A percentile compares a stretch with the other conserved stretches of the same genome.
These are phyloP conservation scores for Gracilaria gracilis DNA, from an alignment of 23 red algal species.

Conservation along the genomic window DNA sequence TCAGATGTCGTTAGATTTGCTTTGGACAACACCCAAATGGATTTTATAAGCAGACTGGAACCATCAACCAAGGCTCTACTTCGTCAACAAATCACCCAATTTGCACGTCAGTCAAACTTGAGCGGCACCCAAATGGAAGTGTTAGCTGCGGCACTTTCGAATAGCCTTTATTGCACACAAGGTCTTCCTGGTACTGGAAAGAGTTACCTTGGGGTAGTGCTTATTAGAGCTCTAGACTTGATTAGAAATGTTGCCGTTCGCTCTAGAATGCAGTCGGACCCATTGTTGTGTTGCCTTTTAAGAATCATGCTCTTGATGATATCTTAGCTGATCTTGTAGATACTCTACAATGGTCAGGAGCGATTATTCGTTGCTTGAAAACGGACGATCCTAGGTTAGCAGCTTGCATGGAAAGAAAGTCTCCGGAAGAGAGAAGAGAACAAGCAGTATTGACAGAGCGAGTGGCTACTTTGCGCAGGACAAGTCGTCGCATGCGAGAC, in stretches of 20 bases:
- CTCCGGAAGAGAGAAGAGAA: background rate
- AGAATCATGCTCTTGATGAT: slow-evolving; percentile 66
- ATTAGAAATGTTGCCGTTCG: slow-evolving; percentile 5
- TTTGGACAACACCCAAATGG: slow-evolving; percentile 10
- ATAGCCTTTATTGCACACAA: slow-evolving; percentile 47
- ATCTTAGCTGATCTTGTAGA: slow-evolving; percentile 39
- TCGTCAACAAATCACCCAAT: background rate
- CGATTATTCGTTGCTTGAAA: slow-evolving; percentile 49
- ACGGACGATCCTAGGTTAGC: slow-evolving; percentile 20
- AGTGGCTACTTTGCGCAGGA: slow-evolving; percentile 18
- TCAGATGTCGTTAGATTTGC: slow-evolving; percentile 3
- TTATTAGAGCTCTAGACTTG: slow-evolving; percentile 49
- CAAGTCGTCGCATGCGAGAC: slow-evolving; percentile 5
- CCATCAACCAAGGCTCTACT: background rate
- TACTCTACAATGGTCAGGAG: slow-evolving; percentile 11
- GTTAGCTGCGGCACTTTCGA: slow-evolving; percentile 19
- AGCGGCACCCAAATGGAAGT: slow-evolving; percentile 34
- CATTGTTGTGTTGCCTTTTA: slow-evolving; percentile 53
- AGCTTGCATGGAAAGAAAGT: slow-evolving; percentile 1
- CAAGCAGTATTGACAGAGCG: slow-evolving; percentile 42
- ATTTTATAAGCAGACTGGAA: slow-evolving; percentile 11
- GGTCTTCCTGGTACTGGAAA: slow-evolving; percentile 67
- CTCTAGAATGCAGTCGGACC: slow-evolving; percentile 32
- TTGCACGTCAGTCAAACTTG: slow-evolving; percentile 18
- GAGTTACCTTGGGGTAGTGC: slow-evolving; percentile 62